Evolutionary conservation across 2,329 filamentous ascomycete species (phyloP).

Genomic region (Botrytis fabae): DNA sequence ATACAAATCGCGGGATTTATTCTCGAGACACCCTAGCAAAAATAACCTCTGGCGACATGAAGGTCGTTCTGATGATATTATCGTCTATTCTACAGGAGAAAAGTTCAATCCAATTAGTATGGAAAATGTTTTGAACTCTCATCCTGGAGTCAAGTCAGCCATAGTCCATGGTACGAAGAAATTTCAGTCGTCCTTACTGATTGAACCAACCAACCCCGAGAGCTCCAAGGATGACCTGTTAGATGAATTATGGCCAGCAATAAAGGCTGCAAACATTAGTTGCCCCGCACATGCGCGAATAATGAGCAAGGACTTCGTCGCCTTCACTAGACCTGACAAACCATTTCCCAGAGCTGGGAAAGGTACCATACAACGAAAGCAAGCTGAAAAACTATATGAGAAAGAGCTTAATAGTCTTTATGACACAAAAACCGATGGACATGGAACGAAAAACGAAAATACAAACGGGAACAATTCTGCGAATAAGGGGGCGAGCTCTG

Average conservation of each 20-base stretch:
- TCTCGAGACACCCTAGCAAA: slow-evolving; percentile 42
- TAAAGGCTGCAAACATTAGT: slow-evolving; percentile 38
- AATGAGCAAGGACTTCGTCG: slow-evolving; percentile 36
- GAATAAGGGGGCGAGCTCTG: neutral
- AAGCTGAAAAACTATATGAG: slow-evolving; percentile 38
- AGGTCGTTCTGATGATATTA: slow-evolving; percentile 45
- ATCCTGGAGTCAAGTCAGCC: slow-evolving; percentile 40
- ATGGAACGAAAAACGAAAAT: neutral
- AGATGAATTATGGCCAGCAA: slow-evolving; percentile 36
- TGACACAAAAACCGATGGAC: neutral
- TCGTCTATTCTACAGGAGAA: slow-evolving; percentile 47
- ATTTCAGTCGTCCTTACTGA: slow-evolving; percentile 43
- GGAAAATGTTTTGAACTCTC: slow-evolving; percentile 41
- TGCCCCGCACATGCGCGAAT: slow-evolving; percentile 37
- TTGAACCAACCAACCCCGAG: slow-evolving; percentile 37
- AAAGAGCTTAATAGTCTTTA: slow-evolving; percentile 35
- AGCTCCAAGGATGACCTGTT: neutral
- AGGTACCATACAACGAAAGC: slow-evolving; percentile 42
- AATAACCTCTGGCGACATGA: slow-evolving; percentile 41
- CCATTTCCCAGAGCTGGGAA: slow-evolving; percentile 42
- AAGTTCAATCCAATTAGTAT: slow-evolving; percentile 47
- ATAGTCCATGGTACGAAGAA: slow-evolving; percentile 41
- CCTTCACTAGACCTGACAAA: slow-evolving; percentile 37
- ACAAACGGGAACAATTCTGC: neutral
- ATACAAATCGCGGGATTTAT: slow-evolving; percentile 45